Percentiles rank a stretch among this genome's conserved stretches.
Conservation (phyloP, 1,139 yeast species). For the Yamadazyma kanchanaburiensis region DNA sequence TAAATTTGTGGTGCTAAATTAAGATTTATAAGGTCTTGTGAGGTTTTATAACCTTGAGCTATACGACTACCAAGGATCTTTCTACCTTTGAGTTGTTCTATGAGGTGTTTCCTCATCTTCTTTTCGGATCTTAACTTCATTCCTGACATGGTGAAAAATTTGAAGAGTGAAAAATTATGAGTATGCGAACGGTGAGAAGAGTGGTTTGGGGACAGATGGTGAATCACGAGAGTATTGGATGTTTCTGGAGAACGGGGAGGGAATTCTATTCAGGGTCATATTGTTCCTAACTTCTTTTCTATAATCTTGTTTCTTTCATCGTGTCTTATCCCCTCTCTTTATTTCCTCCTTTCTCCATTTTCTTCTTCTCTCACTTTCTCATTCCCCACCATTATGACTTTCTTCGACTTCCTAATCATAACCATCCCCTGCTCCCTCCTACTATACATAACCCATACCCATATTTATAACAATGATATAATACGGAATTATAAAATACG, state of each 20-base stretch:
- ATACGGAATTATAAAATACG: conserved; percentile 8
- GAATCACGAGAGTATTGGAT: too few relatives aligned
- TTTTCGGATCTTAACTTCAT: conserved; percentile 47
- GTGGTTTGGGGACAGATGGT: too few relatives aligned
- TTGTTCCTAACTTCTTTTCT: too few relatives aligned
- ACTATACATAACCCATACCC: conserved; percentile 6
- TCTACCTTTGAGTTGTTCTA: conserved; percentile 46
- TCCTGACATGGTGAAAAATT: conserved; percentile 29
- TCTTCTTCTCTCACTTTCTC: too few relatives aligned
- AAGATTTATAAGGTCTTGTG: conserved; percentile 25
- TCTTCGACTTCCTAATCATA: background rate
- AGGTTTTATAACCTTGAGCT: conserved; percentile 38
- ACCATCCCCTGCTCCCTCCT: conserved; percentile 3
- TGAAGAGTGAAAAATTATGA: conserved; percentile 5
- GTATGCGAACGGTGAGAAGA: too few relatives aligned
- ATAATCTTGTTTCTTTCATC: too few relatives aligned
- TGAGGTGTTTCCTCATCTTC: conserved; percentile 49
- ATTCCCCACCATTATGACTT: too few relatives aligned
- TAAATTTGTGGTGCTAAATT: conserved; percentile 76
- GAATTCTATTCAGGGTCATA: too few relatives aligned
- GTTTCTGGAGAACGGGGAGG: too few relatives aligned
- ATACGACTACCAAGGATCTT: conserved; percentile 43
- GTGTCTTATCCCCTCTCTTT: too few relatives aligned
- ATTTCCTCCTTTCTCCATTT: too few relatives aligned
- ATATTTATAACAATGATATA: conserved; percentile 7